These are phyloP conservation scores for Salvia hispanica DNA, from an alignment of 257 asterid genomes.

Conservation along the genomic window DNA sequence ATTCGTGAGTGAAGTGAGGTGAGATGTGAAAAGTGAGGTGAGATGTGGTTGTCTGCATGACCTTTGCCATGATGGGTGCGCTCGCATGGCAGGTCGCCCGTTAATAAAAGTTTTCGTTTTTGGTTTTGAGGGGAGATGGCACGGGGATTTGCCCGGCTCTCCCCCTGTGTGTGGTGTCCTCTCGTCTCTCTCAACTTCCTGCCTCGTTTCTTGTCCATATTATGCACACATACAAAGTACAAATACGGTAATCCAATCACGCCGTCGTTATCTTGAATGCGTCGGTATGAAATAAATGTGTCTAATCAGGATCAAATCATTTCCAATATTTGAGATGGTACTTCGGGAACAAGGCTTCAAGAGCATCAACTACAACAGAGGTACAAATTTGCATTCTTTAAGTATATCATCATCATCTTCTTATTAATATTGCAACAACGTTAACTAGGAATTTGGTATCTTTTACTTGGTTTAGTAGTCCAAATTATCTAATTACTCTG, in stretches of 20 bases:
- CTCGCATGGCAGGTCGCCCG: constrained; percentile 62
- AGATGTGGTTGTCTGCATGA: constrained; percentile 30
- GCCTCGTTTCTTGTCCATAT: too few species aligned
- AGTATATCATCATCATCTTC: neutral
- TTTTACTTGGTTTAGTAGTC: neutral
- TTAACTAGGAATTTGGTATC: too few species aligned
- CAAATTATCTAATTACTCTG: too few species aligned
- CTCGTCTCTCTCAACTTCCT: neutral
- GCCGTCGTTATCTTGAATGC: neutral
- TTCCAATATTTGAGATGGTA: neutral
- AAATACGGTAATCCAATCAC: neutral
- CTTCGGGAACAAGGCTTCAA: neutral
- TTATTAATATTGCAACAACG: too few species aligned
- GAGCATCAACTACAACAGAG: constrained; percentile 16
- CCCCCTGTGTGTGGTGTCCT: constrained; percentile 42
- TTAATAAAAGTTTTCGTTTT: constrained; percentile 32
- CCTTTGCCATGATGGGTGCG: constrained; percentile 74
- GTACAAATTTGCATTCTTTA: constrained; percentile 23
- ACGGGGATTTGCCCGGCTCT: constrained; percentile 61
- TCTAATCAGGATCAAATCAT: neutral
- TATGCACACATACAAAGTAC: neutral
- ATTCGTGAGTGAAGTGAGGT: neutral
- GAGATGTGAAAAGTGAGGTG: constrained; percentile 17
- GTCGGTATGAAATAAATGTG: neutral
- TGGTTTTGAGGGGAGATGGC: constrained; percentile 54